Evolutionary conservation across 129 eudicot genomes (phyloP), one percentile per base, ranked within the genome.

Genomic region (Saposhnikovia divaricata): DNA sequence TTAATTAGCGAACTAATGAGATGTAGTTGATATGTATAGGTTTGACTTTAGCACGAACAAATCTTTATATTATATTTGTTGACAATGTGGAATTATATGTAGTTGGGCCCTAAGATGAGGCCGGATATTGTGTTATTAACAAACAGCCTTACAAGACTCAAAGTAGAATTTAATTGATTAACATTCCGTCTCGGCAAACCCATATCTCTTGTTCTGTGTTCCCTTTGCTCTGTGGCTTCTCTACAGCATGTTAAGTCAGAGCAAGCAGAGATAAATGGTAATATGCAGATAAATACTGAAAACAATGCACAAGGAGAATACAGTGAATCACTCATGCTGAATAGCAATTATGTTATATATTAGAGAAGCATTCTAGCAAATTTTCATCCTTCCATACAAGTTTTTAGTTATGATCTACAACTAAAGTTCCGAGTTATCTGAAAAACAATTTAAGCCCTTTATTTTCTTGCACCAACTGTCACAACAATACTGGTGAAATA

Each of bases 231-330:
- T 73, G 4, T 73, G 61, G 25, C 72, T 63, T 43, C 16, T 59
- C 73, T 63, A 74, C 74, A 61, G 81, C 81, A 78, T 63, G 57
- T 63, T 2, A 2, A 43, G 57, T 63, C 61, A 59, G 72, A 77
- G 80, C 43, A 37, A 42, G 28, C 63, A 65, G 75, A 78, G 37
- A 66, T 63, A 31, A 79, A 19, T 21, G n/a, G 46, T 46, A 31
- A 73, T 7, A 57, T 65, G 71, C 71, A 73, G 50, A 51, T 5
- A 28, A 44, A 57, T 63, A 77, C 77, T 42, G 75, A 75, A 75
- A 37, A 76, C 57, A 81, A 55, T 38, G 45, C 74, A 68, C 47
- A 43, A 11, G 39, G 73, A 40, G 43, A 28, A 68, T 66, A 66
- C 72, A 25, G 18, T 34, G 77, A n/a, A 27, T 74, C 34, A 70